phyloP scores from a whole-genome alignment of 768 basidiomycete species.

The Galerina sulciceps region DNA sequence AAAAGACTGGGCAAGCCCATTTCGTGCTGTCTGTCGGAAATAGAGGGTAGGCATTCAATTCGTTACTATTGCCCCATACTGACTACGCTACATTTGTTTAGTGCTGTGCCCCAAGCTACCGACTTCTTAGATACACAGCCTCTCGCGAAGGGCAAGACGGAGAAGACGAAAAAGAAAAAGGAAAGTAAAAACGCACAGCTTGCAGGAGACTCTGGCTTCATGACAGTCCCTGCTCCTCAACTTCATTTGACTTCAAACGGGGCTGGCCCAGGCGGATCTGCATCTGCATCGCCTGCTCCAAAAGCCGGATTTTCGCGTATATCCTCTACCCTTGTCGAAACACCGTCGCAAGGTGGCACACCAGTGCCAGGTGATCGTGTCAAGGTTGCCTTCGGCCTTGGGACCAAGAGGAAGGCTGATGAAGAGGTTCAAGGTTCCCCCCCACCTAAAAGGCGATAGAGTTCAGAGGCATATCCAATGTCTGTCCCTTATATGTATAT shows the following conservation, averaged over 20 bases:
- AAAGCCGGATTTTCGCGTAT: constrained; percentile 81
- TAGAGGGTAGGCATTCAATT: constrained; percentile 65
- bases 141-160: constrained; percentile 81
- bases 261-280: constrained; percentile 48
- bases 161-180: constrained; percentile 83
- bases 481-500: constrained; percentile 1
- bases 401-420: constrained; percentile 77
- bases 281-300: constrained; percentile 67
- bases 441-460: constrained; percentile 59
- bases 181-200: constrained; percentile 60
- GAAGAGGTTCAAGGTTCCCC: constrained; percentile 73
- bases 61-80: neutral
- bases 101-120: constrained; percentile 84
- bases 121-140: constrained; percentile 84
- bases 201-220: constrained; percentile 61
- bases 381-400: constrained; percentile 79
- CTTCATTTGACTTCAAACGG: constrained; percentile 43
- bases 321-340: constrained; percentile 54
- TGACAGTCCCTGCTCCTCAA: constrained; percentile 70
- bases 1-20: constrained; percentile 94
- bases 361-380: constrained; percentile 68
- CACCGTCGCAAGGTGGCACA: constrained; percentile 56
- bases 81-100: constrained; percentile 33
- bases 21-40: constrained; percentile 96
- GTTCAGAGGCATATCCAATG: neutral